Evolutionary conservation across 345 rosid genomes (phyloP), one percentile per base, ranked within the genome.

Genomic region (Combretum micranthum): DNA sequence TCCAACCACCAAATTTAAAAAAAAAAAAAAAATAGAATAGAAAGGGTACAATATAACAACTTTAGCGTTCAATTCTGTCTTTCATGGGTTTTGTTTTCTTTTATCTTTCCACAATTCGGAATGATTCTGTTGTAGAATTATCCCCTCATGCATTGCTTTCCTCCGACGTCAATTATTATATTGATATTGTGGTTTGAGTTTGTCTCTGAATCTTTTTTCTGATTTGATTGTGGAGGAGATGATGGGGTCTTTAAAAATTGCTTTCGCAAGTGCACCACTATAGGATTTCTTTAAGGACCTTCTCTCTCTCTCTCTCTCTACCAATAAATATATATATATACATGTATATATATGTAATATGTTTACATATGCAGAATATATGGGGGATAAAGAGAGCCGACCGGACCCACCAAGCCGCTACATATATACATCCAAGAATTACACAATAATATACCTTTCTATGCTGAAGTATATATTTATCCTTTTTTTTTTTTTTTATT

Each of bases 61-160:
- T 42, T 13, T 65, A 13, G 43, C 50, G 65, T 43, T 51, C 62
- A 52, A 47, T 50, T 60, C 67, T 73, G 83, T 75, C 76, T 60
- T 60, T 56, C 57, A 54, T 79, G 72, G 64, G 68, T 63, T 43
- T 15, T 39, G 59, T 69, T 70, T 70, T 32, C 39, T 58, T 61
- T 61, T 57, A 25, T 55, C 57, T 69, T 68, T 63, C 72, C 63
- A 69, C 80, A 50, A 64, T 60, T 72, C 56, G 83, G 77, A 73
- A 80, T 80, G 78, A 75, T 83, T 79, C 80, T 75, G 82, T 64
- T 81, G 86, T 80, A 58, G 89, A 85, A 70, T 75, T 65, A 69
- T 72, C 53, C 66, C 64, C 62, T 77, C 99, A 93, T 89, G 97
- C 99, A 88, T 85, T 83, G 88, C 88, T 82, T 83, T 83, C 74